A percentile compares a stretch with the other conserved stretches of the same genome.
Evolutionary conservation across 768 basidiomycete species (phyloP).

Genomic region (Leccinum imitatum): DNA sequence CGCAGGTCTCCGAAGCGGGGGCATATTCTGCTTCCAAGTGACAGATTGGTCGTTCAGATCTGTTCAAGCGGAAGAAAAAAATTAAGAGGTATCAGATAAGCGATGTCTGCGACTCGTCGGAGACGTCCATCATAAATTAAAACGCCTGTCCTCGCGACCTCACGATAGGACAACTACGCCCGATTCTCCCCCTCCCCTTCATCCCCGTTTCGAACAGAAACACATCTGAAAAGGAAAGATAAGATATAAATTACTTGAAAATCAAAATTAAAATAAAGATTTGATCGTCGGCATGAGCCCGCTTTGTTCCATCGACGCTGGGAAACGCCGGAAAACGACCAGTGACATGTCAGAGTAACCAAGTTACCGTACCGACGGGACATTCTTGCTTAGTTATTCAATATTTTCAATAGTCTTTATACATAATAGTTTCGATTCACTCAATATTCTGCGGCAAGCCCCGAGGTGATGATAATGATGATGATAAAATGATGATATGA

Average conservation of each 20-base stretch:
- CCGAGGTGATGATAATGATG: not conserved
- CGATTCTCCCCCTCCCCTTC: not conserved
- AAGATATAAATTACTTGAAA: not conserved
- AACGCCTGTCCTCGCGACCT: not conserved
- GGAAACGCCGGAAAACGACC: not conserved
- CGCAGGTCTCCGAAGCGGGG: not conserved
- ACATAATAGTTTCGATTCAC: not conserved
- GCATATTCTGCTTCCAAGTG: not conserved
- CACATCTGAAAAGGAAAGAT: not conserved
- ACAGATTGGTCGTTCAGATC: not conserved
- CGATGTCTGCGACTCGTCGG: not conserved
- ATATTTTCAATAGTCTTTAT: not conserved
- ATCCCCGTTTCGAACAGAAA: not conserved
- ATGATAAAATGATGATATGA: not conserved
- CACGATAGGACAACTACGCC: not conserved
- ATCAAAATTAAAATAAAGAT: not conserved
- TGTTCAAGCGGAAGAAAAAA: not conserved
- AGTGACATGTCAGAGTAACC: not conserved
- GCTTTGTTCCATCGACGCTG: not conserved
- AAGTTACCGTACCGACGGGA: not conserved
- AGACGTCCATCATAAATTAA: not conserved
- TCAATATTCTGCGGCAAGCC: not conserved
- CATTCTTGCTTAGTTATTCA: not conserved
- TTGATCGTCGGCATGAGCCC: not conserved
- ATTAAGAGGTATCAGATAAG: not conserved